Evolutionary conservation across 2,329 filamentous ascomycete genomes (phyloP), one percentile per base, ranked within the genome.

Genomic region (Trichoderma sp.): DNA sequence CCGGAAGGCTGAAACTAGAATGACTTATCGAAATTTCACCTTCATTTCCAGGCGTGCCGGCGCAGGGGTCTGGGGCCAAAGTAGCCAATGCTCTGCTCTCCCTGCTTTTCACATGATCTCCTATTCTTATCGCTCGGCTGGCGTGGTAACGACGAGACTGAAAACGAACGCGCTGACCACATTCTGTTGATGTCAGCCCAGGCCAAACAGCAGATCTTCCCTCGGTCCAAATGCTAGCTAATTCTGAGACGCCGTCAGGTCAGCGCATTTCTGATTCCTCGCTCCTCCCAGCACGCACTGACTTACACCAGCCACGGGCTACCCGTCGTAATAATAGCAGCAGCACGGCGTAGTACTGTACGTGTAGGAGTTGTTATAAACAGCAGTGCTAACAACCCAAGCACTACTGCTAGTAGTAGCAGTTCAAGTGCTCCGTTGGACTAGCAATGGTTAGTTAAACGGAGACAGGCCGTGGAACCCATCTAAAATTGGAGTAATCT

Each of bases 401-500:
- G 60, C 30, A n/a, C 24, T 60, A 16, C 39, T n/a, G 16, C 39
- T 43, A 43, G 32, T 34, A 34, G 32, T 43, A 43, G 39, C 39
- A 43, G 4, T 43, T n/a, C n/a, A n/a, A 43, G 39, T 43, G 16
- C 39, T 43, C 39, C 39, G 39, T 43, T n/a, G n/a, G 16, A 18
- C 10, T 60, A 46, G 24, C 13, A 63, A 39, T 59, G 16, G 46
- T 21, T 43, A 59, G 34, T 43, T 32, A 39, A 56, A 68, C 58
- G 51, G 65, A 26, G 63, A 43, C 52, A 68, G 26, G 37, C 34
- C 49, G n/a, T 60, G 59, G 60, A 68, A 30, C 66, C 59, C 39
- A 37, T 68, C 66, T 63, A 68, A 68, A 68, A 68, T 68, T 68
- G 66, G 66, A 68, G 52, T 58, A 66, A 66, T 66, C 54, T 66